These are phyloP conservation scores for Passiflora organensis DNA, from an alignment of 345 rosid species.

Conservation along the genomic window DNA sequence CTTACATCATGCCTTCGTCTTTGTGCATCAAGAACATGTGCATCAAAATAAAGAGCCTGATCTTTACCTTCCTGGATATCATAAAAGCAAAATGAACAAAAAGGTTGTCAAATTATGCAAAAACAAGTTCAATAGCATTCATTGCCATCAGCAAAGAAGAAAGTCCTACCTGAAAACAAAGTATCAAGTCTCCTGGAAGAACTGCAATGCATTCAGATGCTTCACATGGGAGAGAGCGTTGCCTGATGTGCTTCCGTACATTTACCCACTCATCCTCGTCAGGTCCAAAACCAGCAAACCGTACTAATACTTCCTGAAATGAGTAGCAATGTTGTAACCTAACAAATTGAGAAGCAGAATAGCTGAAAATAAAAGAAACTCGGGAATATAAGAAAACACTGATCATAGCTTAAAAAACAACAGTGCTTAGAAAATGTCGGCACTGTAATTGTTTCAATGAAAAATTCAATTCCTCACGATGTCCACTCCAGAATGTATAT, in stretches of 20 bases:
- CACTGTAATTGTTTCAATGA: too few relatives aligned
- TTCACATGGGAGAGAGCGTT: conserved; percentile 97
- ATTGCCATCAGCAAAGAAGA: background rate
- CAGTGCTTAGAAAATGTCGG: too few relatives aligned
- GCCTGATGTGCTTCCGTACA: conserved; percentile 70
- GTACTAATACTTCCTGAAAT: conserved; percentile 86
- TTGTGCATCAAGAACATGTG: conserved; percentile 94
- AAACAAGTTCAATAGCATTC: too few relatives aligned
- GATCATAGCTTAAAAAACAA: too few relatives aligned
- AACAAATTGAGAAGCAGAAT: conserved; percentile 4
- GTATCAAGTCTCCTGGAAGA: conserved; percentile 93
- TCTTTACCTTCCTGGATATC: conserved; percentile 93
- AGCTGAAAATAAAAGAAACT: conserved; percentile 1
- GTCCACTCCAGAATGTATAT: too few relatives aligned
- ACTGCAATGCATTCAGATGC: conserved; percentile 98
- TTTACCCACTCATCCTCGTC: conserved; percentile 98
- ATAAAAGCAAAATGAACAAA: conserved; percentile 1
- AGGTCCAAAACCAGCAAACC: conserved; percentile 92
- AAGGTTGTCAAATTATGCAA: too few relatives aligned
- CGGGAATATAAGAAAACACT: too few relatives aligned
- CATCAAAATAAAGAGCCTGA: conserved; percentile 96
- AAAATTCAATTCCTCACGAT: too few relatives aligned
- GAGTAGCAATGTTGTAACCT: conserved; percentile 15
- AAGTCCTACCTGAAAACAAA: conserved; percentile 86
- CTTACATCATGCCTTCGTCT: conserved; percentile 95